Conservation (phyloP, 352 stramenopile species). For the Phytophthora constricta region DNA sequence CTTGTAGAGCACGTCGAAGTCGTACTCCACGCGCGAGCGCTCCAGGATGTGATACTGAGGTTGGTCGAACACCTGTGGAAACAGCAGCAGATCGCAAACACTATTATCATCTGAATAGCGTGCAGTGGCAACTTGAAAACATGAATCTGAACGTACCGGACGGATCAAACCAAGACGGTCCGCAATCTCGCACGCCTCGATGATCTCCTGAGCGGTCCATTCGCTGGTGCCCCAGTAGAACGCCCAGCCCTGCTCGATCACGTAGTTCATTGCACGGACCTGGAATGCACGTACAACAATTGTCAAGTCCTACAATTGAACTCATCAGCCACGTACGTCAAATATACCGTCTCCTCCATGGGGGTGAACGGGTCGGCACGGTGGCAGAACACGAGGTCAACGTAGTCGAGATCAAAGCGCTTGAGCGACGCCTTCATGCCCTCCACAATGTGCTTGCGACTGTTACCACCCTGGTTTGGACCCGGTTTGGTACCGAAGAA, state of each 20-base stretch:
- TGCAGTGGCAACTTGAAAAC: constrained; percentile 10
- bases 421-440: constrained; percentile 66
- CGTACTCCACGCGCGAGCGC: constrained; percentile 69
- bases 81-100: too few relatives aligned
- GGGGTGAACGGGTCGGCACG: constrained; percentile 62
- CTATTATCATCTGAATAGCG: too few relatives aligned
- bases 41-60: constrained; percentile 82
- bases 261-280: constrained; percentile 70
- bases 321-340: not conserved
- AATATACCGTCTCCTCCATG: constrained; percentile 72
- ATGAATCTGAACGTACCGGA: too few relatives aligned
- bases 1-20: constrained; percentile 75
- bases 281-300: too few relatives aligned
- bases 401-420: constrained; percentile 60
- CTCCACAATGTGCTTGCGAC: constrained; percentile 67
- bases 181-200: constrained; percentile 61
- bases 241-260: constrained; percentile 48
- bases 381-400: constrained; percentile 79
- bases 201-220: constrained; percentile 75
- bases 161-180: constrained; percentile 50
- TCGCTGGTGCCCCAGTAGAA: constrained; percentile 81
- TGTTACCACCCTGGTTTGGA: constrained; percentile 50
- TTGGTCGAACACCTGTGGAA: constrained; percentile 57
- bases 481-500: constrained; percentile 52
- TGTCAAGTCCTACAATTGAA: too few relatives aligned